Evolutionary conservation across 164 flowering plant species (phyloP), one percentile per base, ranked within the genome.

Genomic region (Aristolochia fimbriata): DNA sequence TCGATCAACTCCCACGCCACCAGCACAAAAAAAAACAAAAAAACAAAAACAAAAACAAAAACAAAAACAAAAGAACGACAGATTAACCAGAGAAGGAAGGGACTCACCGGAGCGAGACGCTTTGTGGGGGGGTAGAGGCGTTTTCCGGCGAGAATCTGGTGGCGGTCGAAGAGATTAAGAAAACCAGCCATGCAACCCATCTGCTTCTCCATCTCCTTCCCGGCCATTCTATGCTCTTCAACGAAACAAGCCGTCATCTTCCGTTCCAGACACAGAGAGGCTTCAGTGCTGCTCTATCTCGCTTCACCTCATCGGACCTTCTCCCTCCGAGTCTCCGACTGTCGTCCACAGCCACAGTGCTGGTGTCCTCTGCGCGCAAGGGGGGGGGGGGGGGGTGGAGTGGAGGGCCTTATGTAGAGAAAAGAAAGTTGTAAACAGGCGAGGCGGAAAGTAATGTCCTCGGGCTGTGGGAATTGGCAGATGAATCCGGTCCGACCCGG

Each of bases 101-200:
- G 47, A 15, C 59, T 37, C 19, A 76, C 81, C 65, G 65, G 58
- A 24, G 84, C 74, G 52, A 89, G 88, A 59, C 88, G 89, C 63
- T 81, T 85, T 65, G 95, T 45, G 47, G 83, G 23, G 47, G 83
- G 23, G 71, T 74, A 74, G 55, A 85, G 62, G 54, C 96, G 83
- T 62, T 87, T 89, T 3, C 81, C 87, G 70, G 84, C 48, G 46
- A 84, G 70, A 55, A 84, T 57, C 55, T 86, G 96, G 58, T 81
- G 78, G 57, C 99, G 92, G 63, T 93, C 96, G 62, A 93, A 93
- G 59, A 93, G 61, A 48, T 90, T 94, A 37, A 85, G 78, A 66
- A 90, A 88, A 0, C 97, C 96, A 45, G 96, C 81, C 97, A 93
- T 88, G 78, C 99, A 93, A 12, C 97, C 97, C 85, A 86, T 87